Evolutionary conservation across 495 filamentous ascomycete genomes (phyloP).

Genomic region (Hypoxylon rickii): DNA sequence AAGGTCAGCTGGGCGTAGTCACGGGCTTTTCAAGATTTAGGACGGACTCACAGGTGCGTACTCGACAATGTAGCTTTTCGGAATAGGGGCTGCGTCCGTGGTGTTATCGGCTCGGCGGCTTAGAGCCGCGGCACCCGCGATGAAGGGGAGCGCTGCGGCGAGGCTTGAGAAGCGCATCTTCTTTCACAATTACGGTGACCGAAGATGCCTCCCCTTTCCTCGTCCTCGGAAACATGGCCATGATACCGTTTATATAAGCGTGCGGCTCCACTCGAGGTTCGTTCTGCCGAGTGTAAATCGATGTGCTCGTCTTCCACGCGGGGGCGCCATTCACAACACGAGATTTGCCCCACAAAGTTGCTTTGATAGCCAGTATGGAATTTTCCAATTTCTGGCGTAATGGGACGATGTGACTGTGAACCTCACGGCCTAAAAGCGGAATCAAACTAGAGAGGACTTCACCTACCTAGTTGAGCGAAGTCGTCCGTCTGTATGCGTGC

Average conservation of each 20-base stretch:
- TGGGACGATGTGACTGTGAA: constrained; percentile 9
- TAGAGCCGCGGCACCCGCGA: constrained; percentile 5
- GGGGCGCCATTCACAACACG: constrained; percentile 5
- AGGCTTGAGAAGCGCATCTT: constrained; percentile 19
- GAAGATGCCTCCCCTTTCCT: background rate
- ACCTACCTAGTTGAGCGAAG: constrained; percentile 19
- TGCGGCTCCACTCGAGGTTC: background rate
- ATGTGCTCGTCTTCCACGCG: background rate
- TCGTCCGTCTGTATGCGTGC: constrained; percentile 2
- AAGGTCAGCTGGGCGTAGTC: background rate
- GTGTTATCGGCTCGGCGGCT: constrained; percentile 13
- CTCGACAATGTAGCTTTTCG: constrained; percentile 12
- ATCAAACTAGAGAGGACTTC: constrained; percentile 3
- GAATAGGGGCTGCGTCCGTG: background rate
- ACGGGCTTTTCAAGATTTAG: background rate
- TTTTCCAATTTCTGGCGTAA: background rate
- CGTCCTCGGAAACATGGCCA: background rate
- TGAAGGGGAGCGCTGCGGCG: constrained; percentile 13
- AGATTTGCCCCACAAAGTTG: constrained; percentile 7
- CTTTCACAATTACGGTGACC: background rate
- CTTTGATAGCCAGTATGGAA: constrained; percentile 1
- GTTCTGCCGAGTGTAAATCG: too few relatives aligned
- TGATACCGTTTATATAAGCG: constrained; percentile 6
- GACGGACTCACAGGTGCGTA: constrained; percentile 12
- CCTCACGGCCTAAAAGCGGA: constrained; percentile 9